Conservation (phyloP, 768 basidiomycete genomes). For the Scleroderma bovista region DNA sequence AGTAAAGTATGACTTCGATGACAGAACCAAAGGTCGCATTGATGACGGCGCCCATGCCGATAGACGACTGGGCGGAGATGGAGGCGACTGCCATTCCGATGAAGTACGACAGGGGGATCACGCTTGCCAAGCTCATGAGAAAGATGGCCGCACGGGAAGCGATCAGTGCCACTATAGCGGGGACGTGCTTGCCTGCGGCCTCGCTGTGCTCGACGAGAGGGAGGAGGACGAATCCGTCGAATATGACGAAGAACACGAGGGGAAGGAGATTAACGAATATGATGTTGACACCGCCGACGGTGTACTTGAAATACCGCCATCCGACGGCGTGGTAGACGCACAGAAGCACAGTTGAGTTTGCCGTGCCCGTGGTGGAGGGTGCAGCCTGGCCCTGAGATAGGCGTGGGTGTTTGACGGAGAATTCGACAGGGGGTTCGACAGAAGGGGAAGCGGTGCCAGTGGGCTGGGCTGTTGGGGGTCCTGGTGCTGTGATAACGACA, state of each 20-base stretch:
- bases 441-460: conserved; percentile 6
- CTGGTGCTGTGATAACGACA: conserved; percentile 41
- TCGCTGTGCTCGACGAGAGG: conserved; percentile 62
- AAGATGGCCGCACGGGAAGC: conserved; percentile 79
- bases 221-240: conserved; percentile 82
- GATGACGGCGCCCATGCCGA: conserved; percentile 99
- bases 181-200: conserved; percentile 48
- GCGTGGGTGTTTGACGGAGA: conserved; percentile 66
- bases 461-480: conserved; percentile 14
- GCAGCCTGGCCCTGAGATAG: conserved; percentile 85
- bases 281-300: conserved; percentile 97
- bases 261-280: conserved; percentile 93
- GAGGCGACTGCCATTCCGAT: conserved; percentile 99
- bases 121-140: conserved; percentile 74
- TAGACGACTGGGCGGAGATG: conserved; percentile 96
- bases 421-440: conserved; percentile 33
- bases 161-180: conserved; percentile 61
- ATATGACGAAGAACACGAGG: conserved; percentile 92
- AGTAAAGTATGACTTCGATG: conserved; percentile 93
- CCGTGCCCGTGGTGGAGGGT: conserved; percentile 64
- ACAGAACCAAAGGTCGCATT: conserved; percentile 99
- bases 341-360: conserved; percentile 81
- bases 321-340: conserved; percentile 94
- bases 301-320: conserved; percentile 96
- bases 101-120: conserved; percentile 97